Conservation (phyloP, 768 basidiomycete species). For the Psilocybe subaeruginosa region DNA sequence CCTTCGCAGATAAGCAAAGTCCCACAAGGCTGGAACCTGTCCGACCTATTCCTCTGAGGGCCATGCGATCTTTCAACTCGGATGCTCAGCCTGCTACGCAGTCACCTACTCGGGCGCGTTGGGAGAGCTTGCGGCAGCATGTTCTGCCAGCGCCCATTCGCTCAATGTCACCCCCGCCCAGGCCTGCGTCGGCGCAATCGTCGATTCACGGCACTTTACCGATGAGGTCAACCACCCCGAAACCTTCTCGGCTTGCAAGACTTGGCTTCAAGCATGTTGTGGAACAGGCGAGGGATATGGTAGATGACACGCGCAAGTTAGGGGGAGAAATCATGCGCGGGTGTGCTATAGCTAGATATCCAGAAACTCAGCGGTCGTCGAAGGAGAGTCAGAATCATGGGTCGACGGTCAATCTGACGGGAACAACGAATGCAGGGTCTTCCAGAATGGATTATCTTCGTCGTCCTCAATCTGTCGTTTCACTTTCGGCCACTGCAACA, state of each 20-base stretch:
- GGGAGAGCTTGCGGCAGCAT: slow-evolving; percentile 59
- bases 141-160: slow-evolving; percentile 40
- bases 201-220: slow-evolving; percentile 16
- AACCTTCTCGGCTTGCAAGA: slow-evolving; percentile 51
- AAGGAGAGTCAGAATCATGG: slow-evolving; percentile 26
- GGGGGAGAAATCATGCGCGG: slow-evolving; percentile 59
- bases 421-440: slow-evolving; percentile 19
- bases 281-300: slow-evolving; percentile 58
- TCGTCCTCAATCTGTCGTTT: slow-evolving; percentile 41
- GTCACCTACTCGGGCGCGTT: slow-evolving; percentile 46
- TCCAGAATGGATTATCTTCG: slow-evolving; percentile 38
- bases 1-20: slow-evolving; percentile 12
- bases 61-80: slow-evolving; percentile 30
- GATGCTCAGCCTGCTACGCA: slow-evolving; percentile 42
- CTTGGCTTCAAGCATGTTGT: slow-evolving; percentile 68
- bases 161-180: slow-evolving; percentile 28
- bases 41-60: slow-evolving; percentile 18
- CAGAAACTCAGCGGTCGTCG: slow-evolving; percentile 33
- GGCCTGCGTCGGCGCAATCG: slow-evolving; percentile 31
- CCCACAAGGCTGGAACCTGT: slow-evolving; percentile 20
- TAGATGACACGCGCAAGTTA: slow-evolving; percentile 53
- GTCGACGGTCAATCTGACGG: slow-evolving; percentile 23
- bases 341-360: slow-evolving; percentile 54
- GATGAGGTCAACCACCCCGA: slow-evolving; percentile 38
- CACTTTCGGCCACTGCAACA: slow-evolving; percentile 31